phyloP scores from a whole-genome alignment of 805 yeast species.

The Pichia pseudocactophila region DNA sequence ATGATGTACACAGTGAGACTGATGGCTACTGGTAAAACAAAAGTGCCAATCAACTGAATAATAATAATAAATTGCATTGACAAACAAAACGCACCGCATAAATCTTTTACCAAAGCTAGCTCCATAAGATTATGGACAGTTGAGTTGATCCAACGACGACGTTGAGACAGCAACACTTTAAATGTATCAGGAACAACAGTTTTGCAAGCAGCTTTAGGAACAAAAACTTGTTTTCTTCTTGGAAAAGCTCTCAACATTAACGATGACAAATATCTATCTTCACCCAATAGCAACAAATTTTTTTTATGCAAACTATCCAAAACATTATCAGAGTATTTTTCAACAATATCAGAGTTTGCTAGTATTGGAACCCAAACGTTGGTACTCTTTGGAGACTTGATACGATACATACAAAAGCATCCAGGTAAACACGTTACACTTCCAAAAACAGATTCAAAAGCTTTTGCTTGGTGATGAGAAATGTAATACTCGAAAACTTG shows the following conservation, averaged over 20 bases:
- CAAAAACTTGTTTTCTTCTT: slow-evolving; percentile 75
- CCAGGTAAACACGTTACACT: slow-evolving; percentile 95
- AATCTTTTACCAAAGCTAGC: slow-evolving; percentile 69
- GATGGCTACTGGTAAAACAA: slow-evolving; percentile 84
- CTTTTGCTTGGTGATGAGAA: slow-evolving; percentile 90
- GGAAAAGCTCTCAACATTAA: slow-evolving; percentile 87
- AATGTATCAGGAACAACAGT: slow-evolving; percentile 84
- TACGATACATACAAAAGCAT: slow-evolving; percentile 86
- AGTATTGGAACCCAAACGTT: slow-evolving; percentile 90
- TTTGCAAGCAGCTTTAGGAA: slow-evolving; percentile 87
- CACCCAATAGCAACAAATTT: slow-evolving; percentile 79
- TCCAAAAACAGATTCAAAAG: slow-evolving; percentile 91
- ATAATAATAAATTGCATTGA: slow-evolving; percentile 89
- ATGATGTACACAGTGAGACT: slow-evolving; percentile 75
- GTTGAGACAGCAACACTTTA: slow-evolving; percentile 73
- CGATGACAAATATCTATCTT: slow-evolving; percentile 78
- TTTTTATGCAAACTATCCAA: slow-evolving; percentile 78
- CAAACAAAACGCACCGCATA: slow-evolving; percentile 91
- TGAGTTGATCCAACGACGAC: slow-evolving; percentile 96
- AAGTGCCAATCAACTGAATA: slow-evolving; percentile 78
- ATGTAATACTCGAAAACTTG: slow-evolving; percentile 91
- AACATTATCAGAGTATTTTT: slow-evolving; percentile 80
- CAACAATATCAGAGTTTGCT: slow-evolving; percentile 90
- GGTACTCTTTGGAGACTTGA: slow-evolving; percentile 77
- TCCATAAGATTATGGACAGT: slow-evolving; percentile 91